phyloP scores from a whole-genome alignment of 345 rosid species.

The Atalantia buxifolia region DNA sequence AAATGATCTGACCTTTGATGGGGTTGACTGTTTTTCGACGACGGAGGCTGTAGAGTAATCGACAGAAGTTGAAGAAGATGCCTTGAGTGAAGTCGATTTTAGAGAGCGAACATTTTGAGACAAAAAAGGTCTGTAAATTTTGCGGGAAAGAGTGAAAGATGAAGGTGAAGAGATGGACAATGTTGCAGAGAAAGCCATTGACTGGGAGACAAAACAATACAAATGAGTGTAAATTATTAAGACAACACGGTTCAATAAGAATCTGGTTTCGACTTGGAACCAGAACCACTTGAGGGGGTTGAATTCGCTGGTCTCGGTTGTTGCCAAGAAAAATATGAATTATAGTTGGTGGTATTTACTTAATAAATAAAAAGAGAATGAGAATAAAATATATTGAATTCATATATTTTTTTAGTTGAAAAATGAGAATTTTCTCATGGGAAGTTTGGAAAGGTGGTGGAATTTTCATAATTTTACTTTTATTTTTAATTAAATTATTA shows the following conservation, averaged over 20 bases:
- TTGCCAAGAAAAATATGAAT: no score
- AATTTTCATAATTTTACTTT: no score
- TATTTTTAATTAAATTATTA: no score
- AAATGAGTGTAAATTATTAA: neutral
- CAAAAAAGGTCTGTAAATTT: conserved; percentile 25
- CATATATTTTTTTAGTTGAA: no score
- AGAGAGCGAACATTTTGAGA: conserved; percentile 14
- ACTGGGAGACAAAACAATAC: neutral
- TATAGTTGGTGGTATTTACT: no score
- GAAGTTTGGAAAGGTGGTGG: no score
- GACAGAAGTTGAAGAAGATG: conserved; percentile 48
- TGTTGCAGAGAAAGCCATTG: conserved; percentile 44
- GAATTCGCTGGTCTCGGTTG: neutral
- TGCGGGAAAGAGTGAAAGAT: conserved; percentile 35
- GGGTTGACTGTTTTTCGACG: conserved; percentile 34
- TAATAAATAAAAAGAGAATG: no score
- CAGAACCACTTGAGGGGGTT: neutral
- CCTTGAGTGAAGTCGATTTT: conserved; percentile 57
- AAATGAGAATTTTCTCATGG: no score
- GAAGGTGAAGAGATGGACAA: conserved; percentile 37
- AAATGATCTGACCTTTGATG: conserved; percentile 43
- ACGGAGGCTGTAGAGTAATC: conserved; percentile 37
- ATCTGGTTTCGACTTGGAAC: neutral
- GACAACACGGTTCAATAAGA: neutral
- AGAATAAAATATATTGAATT: neutral